Percentiles rank a stretch among this genome's conserved stretches.
phyloP scores from a whole-genome alignment of 495 filamentous ascomycete genomes.

The Penicillium bialowiezense region DNA sequence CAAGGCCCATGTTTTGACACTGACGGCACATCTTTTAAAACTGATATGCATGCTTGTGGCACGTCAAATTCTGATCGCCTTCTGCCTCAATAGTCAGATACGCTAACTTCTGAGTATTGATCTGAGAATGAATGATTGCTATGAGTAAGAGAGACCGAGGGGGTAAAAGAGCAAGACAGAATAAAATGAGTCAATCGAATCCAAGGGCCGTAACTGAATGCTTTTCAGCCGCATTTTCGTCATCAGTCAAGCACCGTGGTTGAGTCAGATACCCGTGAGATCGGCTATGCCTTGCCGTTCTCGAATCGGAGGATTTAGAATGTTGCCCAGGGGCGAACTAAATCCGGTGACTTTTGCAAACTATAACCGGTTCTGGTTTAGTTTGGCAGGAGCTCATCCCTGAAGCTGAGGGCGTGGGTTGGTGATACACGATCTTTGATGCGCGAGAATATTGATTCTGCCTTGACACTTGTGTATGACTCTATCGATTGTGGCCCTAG shows the following conservation, averaged over 20 bases:
- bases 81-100: background rate
- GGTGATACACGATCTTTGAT: background rate
- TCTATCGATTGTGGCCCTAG: no score
- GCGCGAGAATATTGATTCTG: background rate
- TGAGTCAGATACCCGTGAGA: background rate
- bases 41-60: background rate
- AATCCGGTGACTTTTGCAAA: background rate
- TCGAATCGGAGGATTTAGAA: background rate
- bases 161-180: no score
- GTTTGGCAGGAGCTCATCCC: background rate
- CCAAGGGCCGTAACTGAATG: no score
- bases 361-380: conserved; percentile 1
- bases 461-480: no score
- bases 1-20: background rate
- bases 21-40: background rate
- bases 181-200: no score
- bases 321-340: background rate
- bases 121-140: no score
- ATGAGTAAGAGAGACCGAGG: no score
- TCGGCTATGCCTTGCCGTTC: background rate
- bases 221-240: background rate
- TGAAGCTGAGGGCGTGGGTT: conserved; percentile 3
- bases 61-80: conserved; percentile 1
- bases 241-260: background rate
- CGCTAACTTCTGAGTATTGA: background rate